Base-by-base conservation (phyloP, 495 filamentous ascomycete genomes). In the Penicillium longicatenatum region DNA sequence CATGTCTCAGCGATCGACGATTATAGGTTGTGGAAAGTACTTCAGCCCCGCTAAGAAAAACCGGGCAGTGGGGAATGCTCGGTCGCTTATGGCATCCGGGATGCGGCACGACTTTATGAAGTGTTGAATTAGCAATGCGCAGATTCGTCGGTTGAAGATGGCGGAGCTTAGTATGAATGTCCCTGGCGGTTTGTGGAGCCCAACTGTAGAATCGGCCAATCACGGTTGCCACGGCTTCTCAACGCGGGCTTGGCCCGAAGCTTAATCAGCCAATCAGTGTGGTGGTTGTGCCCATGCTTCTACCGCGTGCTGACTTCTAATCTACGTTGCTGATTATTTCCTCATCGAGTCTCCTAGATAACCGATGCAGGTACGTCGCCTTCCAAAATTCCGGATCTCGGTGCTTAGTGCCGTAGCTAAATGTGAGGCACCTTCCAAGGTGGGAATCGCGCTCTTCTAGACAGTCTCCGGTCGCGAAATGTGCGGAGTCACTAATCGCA, bases 1-100 rank as follows among this genome's bases (percentile, higher is more conserved):
- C 58, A 60, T 60, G 58, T 29, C 37, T 21, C 21, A 29, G 35
- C 10, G 46, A 11, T 50, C 14, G 30, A 46, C 14, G 29, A 26
- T 47, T 29, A 60, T 55, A 55, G 58, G 58, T 47, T 19, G 17
- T 22, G 20, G 30, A 20, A 8, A 31, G 4, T 39, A 24, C 2
- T 30, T 12, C 51, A 55, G 22, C 45, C 24, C 45, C 45, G 7
- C 42, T n/a, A 3, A 30, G 11, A 26, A 48, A 30, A 30, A 31
- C 58, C 29, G 46, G 58, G 37, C 46, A 49, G 44, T 30, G 45
- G 20, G 16, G 22, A 16, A 48, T 26, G 16, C 29, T 30, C 9
- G 6, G 16, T 26, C 24, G 45, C 45, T 9, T 30, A 26, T 16
- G 11, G 16, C 8, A 45, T 22, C 16, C 22, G 45, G 24, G 16